Percentiles rank a stretch among this genome's conserved stretches.
phyloP scores from a whole-genome alignment of 305 asterid genomes.

The Ilex paraguariensis region DNA sequence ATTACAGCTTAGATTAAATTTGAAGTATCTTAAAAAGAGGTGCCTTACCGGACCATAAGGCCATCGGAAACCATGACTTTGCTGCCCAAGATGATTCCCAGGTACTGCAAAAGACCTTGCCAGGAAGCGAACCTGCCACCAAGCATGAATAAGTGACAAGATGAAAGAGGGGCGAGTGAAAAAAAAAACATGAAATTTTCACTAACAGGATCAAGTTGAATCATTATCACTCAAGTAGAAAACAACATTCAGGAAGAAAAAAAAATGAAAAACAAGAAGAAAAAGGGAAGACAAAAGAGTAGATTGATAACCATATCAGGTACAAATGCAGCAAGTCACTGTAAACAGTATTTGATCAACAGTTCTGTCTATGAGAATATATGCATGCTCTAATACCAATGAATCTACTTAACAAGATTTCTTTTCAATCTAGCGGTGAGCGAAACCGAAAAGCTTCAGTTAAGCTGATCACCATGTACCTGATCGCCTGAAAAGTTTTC shows the following conservation, averaged over 20 bases:
- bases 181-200: neutral
- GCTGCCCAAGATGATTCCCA: slow-evolving; percentile 99
- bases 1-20: too few species aligned
- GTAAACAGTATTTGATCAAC: too few species aligned
- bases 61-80: slow-evolving; percentile 98
- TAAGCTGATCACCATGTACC: slow-evolving; percentile 29
- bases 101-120: slow-evolving; percentile 94
- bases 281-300: neutral
- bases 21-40: neutral
- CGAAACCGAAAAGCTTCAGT: slow-evolving; percentile 4
- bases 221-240: neutral
- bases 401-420: too few species aligned
- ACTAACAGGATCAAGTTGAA: neutral
- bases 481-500: slow-evolving; percentile 96
- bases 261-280: neutral
- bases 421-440: too few species aligned
- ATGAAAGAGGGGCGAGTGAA: slow-evolving; percentile 14
- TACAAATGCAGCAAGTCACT: too few species aligned
- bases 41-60: slow-evolving; percentile 93
- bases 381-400: too few species aligned
- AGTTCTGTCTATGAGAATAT: too few species aligned
- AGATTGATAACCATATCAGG: neutral
- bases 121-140: slow-evolving; percentile 82
- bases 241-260: neutral
- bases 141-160: slow-evolving; percentile 5